phyloP scores from a whole-genome alignment of 371 early-diverging fungal species.

The Mortierella sp. region DNA sequence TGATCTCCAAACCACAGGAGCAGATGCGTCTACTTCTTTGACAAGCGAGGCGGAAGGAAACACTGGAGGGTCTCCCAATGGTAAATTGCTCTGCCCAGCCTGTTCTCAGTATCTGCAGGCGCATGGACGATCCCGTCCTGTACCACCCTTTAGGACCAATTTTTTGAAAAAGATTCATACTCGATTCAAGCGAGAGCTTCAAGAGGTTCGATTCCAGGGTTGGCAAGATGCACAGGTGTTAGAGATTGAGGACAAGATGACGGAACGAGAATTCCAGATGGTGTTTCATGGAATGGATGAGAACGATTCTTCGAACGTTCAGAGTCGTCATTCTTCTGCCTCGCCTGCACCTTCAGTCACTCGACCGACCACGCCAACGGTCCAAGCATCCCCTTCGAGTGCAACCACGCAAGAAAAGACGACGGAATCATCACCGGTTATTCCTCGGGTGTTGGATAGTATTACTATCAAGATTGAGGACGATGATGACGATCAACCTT shows the following conservation, averaged over 20 bases:
- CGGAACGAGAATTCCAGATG: conserved; percentile 18
- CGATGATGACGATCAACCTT: conserved; percentile 19
- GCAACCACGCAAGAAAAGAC: neutral
- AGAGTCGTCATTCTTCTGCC: conserved; percentile 13
- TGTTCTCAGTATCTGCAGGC: conserved; percentile 38
- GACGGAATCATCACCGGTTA: neutral
- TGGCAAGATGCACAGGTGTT: conserved; percentile 49
- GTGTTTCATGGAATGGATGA: conserved; percentile 21
- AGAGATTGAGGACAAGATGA: conserved; percentile 39
- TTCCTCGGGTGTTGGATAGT: conserved; percentile 10
- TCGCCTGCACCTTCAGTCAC: conserved; percentile 18
- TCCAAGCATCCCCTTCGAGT: neutral
- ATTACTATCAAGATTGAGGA: conserved; percentile 50
- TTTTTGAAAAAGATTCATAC: conserved; percentile 46
- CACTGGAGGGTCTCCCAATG: neutral
- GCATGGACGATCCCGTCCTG: conserved; percentile 46
- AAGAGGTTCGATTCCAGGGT: conserved; percentile 42
- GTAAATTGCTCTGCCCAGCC: conserved; percentile 27
- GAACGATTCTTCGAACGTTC: neutral
- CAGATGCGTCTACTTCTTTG: neutral
- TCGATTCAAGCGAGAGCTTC: conserved; percentile 37
- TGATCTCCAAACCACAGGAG: conserved; percentile 5
- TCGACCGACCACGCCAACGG: neutral
- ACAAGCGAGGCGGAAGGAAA: neutral
- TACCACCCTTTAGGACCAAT: conserved; percentile 41